A percentile compares a stretch with the other conserved stretches of the same genome.
Evolutionary conservation across 2,329 filamentous ascomycete species (phyloP).

Genomic region (Lachnellula subtilissima): DNA sequence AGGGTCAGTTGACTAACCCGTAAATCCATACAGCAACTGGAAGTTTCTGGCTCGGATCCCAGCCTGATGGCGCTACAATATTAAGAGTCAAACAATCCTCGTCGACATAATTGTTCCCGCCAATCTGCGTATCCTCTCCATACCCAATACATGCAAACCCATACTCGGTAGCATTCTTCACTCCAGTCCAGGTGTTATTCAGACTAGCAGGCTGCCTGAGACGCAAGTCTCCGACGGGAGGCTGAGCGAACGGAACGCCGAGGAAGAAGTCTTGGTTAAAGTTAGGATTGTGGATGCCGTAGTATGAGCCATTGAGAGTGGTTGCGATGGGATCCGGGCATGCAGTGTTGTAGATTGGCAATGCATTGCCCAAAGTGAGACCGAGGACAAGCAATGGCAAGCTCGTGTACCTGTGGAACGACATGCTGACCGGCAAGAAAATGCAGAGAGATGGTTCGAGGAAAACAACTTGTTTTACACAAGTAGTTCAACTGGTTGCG

Average conservation of each 20-base stretch:
- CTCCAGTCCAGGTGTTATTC: conserved; percentile 3
- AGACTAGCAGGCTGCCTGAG: conserved; percentile 1
- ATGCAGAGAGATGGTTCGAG: too few species aligned
- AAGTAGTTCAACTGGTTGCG: too few species aligned
- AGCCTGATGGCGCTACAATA: not conserved
- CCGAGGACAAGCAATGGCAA: not conserved
- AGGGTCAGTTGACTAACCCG: conserved; percentile 31
- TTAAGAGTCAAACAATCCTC: conserved; percentile 49
- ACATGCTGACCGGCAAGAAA: not conserved
- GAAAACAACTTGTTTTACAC: too few species aligned
- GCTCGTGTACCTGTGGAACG: not conserved
- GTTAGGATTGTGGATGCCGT: not conserved
- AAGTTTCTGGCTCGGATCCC: conserved; percentile 29
- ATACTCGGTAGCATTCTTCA: conserved; percentile 4
- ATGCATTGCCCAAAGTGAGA: not conserved
- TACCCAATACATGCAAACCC: conserved; percentile 6
- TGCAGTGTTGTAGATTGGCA: not conserved
- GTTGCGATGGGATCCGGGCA: not conserved
- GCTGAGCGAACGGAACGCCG: not conserved
- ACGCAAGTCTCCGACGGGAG: conserved; percentile 6
- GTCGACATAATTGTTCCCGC: not conserved
- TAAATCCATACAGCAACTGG: conserved; percentile 53
- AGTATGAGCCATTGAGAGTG: conserved; percentile 7
- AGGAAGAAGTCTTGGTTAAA: conserved; percentile 15
- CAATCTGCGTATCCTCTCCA: not conserved